Evolutionary conservation across 345 rosid species (phyloP).

Genomic region (Ailanthus altissimus): DNA sequence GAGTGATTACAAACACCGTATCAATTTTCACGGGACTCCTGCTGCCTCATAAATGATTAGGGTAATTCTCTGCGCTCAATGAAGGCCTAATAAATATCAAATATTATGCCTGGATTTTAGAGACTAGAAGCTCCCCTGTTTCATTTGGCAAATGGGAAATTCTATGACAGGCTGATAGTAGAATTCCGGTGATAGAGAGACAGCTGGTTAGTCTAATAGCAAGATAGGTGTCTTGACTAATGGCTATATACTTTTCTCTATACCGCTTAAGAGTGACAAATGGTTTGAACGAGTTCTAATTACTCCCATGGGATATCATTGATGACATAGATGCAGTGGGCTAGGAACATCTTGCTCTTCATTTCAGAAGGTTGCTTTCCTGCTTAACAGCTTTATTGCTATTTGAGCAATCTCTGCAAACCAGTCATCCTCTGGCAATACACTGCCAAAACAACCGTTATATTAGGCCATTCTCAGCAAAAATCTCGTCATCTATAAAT

Average conservation of each 20-base stretch:
- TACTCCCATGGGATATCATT: slow-evolving; percentile 44
- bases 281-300: slow-evolving; percentile 18
- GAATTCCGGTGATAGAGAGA: neutral
- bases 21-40: neutral
- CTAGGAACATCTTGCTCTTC: slow-evolving; percentile 57
- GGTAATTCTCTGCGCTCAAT: neutral
- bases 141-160: neutral
- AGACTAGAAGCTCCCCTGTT: neutral
- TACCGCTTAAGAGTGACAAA: slow-evolving; percentile 8
- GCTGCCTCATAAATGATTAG: neutral
- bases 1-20: neutral
- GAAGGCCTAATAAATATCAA: neutral
- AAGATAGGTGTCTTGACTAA: neutral
- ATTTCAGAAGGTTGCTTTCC: slow-evolving; percentile 55
- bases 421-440: slow-evolving; percentile 91
- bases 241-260: neutral
- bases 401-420: slow-evolving; percentile 88
- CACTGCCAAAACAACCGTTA: slow-evolving; percentile 35
- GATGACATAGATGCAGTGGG: slow-evolving; percentile 47
- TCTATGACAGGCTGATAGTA: neutral
- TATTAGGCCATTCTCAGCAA: neutral
- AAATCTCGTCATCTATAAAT: neutral
- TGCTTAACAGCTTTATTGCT: slow-evolving; percentile 75
- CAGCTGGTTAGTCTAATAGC: neutral
- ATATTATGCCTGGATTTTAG: neutral